These are phyloP conservation scores for Dioscorea dumetorum DNA, from an alignment of 106 monocot species.

Conservation along the genomic window DNA sequence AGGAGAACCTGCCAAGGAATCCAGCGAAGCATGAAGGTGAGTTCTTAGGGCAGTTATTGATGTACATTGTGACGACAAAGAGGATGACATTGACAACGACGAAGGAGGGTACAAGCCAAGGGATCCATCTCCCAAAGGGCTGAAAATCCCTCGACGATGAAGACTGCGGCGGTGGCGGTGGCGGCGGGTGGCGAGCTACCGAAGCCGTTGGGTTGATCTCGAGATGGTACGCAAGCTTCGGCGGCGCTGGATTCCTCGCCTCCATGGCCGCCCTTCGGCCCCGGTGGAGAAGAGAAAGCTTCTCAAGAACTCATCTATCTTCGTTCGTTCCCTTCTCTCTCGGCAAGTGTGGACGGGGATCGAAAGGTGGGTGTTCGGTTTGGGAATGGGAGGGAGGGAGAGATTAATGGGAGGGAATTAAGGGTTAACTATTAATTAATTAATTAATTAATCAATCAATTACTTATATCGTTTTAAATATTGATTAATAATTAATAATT, in stretches of 20 bases:
- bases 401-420: background rate
- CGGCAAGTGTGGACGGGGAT: background rate
- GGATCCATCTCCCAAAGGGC: constrained; percentile 37
- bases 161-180: background rate
- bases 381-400: background rate
- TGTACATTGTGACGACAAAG: constrained; percentile 69
- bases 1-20: constrained; percentile 81
- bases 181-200: background rate
- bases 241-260: background rate
- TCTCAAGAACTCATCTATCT: background rate
- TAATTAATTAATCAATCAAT: too few relatives aligned
- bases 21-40: constrained; percentile 20
- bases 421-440: too few relatives aligned
- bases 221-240: background rate
- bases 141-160: constrained; percentile 12
- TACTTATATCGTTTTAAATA: too few relatives aligned
- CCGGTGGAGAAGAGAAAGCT: background rate
- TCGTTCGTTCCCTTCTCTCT: background rate
- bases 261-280: background rate
- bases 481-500: too few relatives aligned
- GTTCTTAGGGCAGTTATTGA: constrained; percentile 67
- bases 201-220: background rate
- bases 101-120: constrained; percentile 62
- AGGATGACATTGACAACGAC: constrained; percentile 34
- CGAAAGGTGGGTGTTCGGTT: background rate